Conservation (phyloP, 371 early-diverging fungal species). For the Apophysomyces trapeziformis region DNA sequence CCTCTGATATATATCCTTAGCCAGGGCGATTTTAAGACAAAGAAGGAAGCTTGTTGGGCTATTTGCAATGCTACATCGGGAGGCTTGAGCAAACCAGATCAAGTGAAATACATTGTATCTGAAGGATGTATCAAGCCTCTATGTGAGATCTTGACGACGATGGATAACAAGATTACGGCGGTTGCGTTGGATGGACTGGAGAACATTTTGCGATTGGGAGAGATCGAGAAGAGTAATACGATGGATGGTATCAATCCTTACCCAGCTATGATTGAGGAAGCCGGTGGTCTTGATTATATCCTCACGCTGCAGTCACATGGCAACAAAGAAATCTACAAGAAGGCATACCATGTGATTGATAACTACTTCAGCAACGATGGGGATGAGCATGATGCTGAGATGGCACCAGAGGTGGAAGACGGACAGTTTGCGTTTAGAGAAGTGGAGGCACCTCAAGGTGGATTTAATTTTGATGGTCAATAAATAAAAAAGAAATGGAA, state of each 20-base stretch:
- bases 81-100: constrained; percentile 75
- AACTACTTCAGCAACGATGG: constrained; percentile 92
- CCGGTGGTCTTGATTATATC: constrained; percentile 92
- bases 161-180: constrained; percentile 82
- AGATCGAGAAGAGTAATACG: constrained; percentile 46
- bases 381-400: constrained; percentile 60
- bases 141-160: constrained; percentile 74
- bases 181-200: constrained; percentile 91
- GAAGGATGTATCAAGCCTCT: constrained; percentile 87
- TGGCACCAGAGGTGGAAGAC: constrained; percentile 65
- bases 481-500: constrained; percentile 8
- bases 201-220: constrained; percentile 73
- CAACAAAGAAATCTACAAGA: constrained; percentile 93
- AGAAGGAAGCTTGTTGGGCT: constrained; percentile 91
- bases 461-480: constrained; percentile 67
- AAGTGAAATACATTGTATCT: constrained; percentile 76
- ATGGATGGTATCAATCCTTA: constrained; percentile 79
- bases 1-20: constrained; percentile 88
- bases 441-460: constrained; percentile 68
- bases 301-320: constrained; percentile 90
- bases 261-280: constrained; percentile 87
- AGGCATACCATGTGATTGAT: constrained; percentile 90
- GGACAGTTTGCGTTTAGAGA: constrained; percentile 68
- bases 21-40: constrained; percentile 55
- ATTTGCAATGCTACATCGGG: constrained; percentile 92